Conservation (phyloP, 2,329 filamentous ascomycete species). For the Zymoseptoria pseudotritici region DNA sequence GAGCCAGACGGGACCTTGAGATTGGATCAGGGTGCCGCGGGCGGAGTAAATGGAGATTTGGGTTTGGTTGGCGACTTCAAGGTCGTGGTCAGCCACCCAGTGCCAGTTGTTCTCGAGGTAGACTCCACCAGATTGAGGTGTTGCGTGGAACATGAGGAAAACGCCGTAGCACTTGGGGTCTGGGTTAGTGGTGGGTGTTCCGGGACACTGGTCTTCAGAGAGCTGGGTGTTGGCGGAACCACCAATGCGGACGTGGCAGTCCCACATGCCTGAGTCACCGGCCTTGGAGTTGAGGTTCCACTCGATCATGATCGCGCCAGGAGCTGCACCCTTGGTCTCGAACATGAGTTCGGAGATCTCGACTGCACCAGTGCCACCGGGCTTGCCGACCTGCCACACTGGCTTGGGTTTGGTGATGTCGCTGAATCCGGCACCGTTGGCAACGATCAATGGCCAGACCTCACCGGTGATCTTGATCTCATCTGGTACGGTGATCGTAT, state of each 20-base stretch:
- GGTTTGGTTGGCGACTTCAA: conserved; percentile 34
- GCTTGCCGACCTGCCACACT: conserved; percentile 76
- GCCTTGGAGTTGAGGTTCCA: conserved; percentile 73
- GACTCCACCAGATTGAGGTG: conserved; percentile 58
- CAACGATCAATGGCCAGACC: conserved; percentile 85
- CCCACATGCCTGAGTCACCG: conserved; percentile 78
- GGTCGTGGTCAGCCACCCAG: conserved; percentile 49
- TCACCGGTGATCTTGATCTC: conserved; percentile 79
- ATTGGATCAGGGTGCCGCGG: conserved; percentile 36
- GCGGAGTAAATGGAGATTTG: conserved; percentile 39
- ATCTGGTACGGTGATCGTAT: conserved; percentile 51
- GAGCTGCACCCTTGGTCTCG: conserved; percentile 71
- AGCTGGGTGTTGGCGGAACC: conserved; percentile 78
- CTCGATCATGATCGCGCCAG: conserved; percentile 83
- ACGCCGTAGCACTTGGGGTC: conserved; percentile 59
- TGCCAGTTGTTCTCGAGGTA: conserved; percentile 51
- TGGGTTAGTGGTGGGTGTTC: conserved; percentile 64
- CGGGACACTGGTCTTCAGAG: conserved; percentile 56
- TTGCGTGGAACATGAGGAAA: conserved; percentile 44
- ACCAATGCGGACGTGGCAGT: conserved; percentile 90
- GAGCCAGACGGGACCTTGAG: conserved; percentile 46
- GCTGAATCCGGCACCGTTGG: conserved; percentile 63
- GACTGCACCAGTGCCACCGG: conserved; percentile 62
- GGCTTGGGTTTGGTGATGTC: conserved; percentile 69
- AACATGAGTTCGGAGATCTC: conserved; percentile 87